Evolutionary conservation across 169 alveolate genomes (phyloP), one percentile per base, ranked within the genome.

Genomic region (Cryptosporidium meleagridis): DNA sequence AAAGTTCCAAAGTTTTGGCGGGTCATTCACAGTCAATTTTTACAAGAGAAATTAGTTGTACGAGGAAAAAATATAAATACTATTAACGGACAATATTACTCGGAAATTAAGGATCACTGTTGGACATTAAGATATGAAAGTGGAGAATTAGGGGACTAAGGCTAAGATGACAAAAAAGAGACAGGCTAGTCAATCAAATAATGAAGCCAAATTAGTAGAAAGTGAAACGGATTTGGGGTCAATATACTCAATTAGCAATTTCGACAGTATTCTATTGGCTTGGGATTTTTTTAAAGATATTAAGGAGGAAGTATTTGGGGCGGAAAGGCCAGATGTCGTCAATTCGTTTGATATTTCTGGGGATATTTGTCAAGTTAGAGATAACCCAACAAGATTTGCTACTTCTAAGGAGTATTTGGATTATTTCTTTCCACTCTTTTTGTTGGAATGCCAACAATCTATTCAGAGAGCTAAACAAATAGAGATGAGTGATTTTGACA

Each of bases 261-360:
- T 80, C 44, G 89, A 80, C 37, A 80, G 80, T 9, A 80, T 80
- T 45, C 41, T 80, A 35, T 26, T 80, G 44, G 65, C 52, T 62
- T 80, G 89, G 89, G 89, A 80, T 65, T 80, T 80, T 29, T 80
- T 61, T 44, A 45, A 80, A 55, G 89, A 80, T 62, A 80, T 80
- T 33, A 62, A 80, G 41, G 89, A 80, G 33, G 89, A 80, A 21
- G 53, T 12, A 0, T 80, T 41, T 61, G 70, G 70, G 14, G 18
- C 6, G 37, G 41, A 80, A 48, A 67, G 62, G 65, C 52, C 45
- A 9, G 89, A 59, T 2, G 14, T 31, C 16, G 62, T 80, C 2
- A 59, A 44, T 29, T 80, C 89, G 2, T 80, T 44, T 48, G 55
- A 80, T 29, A 80, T 59, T 21, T 18, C 55, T 23, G 73, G 75